phyloP scores from a whole-genome alignment of 192 early-diverging fungal species.

The Bifiguratus adelaidae region DNA sequence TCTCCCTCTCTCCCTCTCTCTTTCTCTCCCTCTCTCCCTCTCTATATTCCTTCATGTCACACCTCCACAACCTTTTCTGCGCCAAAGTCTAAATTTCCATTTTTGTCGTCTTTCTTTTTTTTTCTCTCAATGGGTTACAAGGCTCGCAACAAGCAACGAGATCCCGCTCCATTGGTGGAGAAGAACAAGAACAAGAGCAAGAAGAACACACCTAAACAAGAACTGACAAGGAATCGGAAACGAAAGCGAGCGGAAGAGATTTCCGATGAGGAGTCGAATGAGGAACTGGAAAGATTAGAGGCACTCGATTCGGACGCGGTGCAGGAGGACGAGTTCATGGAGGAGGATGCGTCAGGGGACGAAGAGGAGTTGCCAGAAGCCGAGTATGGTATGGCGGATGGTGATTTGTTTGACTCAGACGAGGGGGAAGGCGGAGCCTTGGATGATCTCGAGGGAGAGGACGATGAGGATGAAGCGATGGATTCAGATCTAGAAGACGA shows the following conservation, averaged over 20 bases:
- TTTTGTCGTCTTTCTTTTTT: too few species aligned
- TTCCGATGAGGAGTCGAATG: background rate
- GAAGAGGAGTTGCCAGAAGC: background rate
- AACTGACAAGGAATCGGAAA: background rate
- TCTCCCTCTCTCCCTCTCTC: too few species aligned
- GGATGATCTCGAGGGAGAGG: constrained; percentile 26
- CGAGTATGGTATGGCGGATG: constrained; percentile 5
- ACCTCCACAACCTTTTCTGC: too few species aligned
- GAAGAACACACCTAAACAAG: background rate
- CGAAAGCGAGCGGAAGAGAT: background rate
- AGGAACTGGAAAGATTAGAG: background rate
- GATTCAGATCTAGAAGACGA: constrained; percentile 29
- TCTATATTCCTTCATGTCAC: too few species aligned
- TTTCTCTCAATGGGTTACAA: constrained; percentile 24
- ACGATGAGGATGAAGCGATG: constrained; percentile 14
- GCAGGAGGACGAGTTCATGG: constrained; percentile 1
- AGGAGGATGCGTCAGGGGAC: background rate
- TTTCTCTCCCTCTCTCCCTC: too few species aligned
- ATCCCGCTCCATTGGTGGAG: constrained; percentile 15
- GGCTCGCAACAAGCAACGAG: constrained; percentile 20
- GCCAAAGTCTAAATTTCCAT: too few species aligned
- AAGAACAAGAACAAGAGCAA: constrained; percentile 1
- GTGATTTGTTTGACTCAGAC: constrained; percentile 19
- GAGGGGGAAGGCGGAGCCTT: constrained; percentile 11
- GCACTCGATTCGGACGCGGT: background rate